Percentiles rank a stretch among this genome's conserved stretches.
Evolutionary conservation across 2,329 filamentous ascomycete genomes (phyloP).

Genomic region (Septoria petroselini): DNA sequence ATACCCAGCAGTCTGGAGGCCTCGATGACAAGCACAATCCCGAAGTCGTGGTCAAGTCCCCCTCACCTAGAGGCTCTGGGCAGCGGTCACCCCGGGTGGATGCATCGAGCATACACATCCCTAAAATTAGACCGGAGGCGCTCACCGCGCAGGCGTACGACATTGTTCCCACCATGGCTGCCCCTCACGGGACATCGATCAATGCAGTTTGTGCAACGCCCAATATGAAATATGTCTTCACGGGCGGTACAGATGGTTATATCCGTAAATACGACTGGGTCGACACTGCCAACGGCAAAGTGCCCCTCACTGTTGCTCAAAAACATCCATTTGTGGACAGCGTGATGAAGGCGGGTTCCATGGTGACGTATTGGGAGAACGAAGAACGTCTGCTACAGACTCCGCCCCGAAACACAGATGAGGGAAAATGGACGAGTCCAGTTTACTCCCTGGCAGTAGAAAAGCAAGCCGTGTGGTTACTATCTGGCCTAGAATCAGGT

Average conservation of each 20-base stretch:
- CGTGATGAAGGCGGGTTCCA: conserved; percentile 88
- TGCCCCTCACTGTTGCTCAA: conserved; percentile 90
- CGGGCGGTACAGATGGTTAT: conserved; percentile 89
- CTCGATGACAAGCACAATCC: conserved; percentile 39
- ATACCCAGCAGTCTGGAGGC: conserved; percentile 16
- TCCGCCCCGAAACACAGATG: conserved; percentile 46
- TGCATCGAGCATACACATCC: conserved; percentile 31
- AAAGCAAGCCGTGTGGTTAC: conserved; percentile 82
- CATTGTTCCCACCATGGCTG: conserved; percentile 94
- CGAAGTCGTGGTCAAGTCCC: conserved; percentile 49
- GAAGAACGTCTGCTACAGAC: conserved; percentile 62
- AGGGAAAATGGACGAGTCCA: conserved; percentile 60
- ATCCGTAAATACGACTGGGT: conserved; percentile 96
- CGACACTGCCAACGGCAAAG: conserved; percentile 90
- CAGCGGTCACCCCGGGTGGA: conserved; percentile 34
- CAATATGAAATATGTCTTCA: conserved; percentile 93
- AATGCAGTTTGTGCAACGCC: conserved; percentile 89
- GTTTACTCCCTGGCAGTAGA: conserved; percentile 94
- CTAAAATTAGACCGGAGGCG: conserved; percentile 67
- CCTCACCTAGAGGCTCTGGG: conserved; percentile 42
- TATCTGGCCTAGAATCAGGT: conserved; percentile 86
- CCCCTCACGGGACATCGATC: conserved; percentile 91
- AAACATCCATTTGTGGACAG: conserved; percentile 96
- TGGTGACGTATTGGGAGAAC: conserved; percentile 98
- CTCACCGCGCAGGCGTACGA: conserved; percentile 80